phyloP scores from a whole-genome alignment of 2,329 filamentous ascomycete genomes.

The Hymenotorrendiella dingleyae region DNA sequence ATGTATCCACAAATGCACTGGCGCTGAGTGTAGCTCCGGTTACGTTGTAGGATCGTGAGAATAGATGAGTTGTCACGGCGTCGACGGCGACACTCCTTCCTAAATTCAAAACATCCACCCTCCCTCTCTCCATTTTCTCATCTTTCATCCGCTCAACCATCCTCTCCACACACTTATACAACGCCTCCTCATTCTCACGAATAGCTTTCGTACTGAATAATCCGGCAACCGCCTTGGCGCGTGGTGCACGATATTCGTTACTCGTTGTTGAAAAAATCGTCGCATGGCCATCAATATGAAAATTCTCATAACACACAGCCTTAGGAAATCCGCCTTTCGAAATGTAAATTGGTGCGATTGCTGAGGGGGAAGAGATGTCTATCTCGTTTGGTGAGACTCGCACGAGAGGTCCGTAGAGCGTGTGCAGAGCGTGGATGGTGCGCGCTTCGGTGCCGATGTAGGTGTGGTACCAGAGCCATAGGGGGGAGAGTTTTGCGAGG shows the following conservation, averaged over 20 bases:
- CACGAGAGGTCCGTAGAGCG: slow-evolving; percentile 30
- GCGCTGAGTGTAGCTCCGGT: slow-evolving; percentile 34
- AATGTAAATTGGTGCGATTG: slow-evolving; percentile 42
- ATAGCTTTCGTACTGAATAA: slow-evolving; percentile 44
- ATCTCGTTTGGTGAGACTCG: slow-evolving; percentile 32
- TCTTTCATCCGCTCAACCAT: slow-evolving; percentile 39
- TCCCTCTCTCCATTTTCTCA: slow-evolving; percentile 23
- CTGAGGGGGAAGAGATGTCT: slow-evolving; percentile 29
- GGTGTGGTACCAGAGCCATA: slow-evolving; percentile 33
- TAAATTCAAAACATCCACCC: slow-evolving; percentile 44
- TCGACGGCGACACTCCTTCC: slow-evolving; percentile 46
- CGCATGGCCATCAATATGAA: slow-evolving; percentile 49
- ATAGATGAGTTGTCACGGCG: slow-evolving; percentile 47
- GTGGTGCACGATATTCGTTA: slow-evolving; percentile 34
- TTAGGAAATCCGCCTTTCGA: slow-evolving; percentile 48
- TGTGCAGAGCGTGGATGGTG: slow-evolving; percentile 22
- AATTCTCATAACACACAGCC: slow-evolving; percentile 46
- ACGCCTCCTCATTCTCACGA: slow-evolving; percentile 32
- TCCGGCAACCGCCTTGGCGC: slow-evolving; percentile 44
- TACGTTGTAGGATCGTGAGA: slow-evolving; percentile 42
- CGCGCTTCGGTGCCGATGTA: slow-evolving; percentile 32
- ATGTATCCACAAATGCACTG: slow-evolving; percentile 46
- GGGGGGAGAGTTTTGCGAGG: slow-evolving; percentile 27
- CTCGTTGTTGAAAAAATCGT: slow-evolving; percentile 47
- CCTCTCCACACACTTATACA: slow-evolving; percentile 37